Evolutionary conservation across 164 flowering plant species (phyloP).

Genomic region (Macadamia integrifolia): DNA sequence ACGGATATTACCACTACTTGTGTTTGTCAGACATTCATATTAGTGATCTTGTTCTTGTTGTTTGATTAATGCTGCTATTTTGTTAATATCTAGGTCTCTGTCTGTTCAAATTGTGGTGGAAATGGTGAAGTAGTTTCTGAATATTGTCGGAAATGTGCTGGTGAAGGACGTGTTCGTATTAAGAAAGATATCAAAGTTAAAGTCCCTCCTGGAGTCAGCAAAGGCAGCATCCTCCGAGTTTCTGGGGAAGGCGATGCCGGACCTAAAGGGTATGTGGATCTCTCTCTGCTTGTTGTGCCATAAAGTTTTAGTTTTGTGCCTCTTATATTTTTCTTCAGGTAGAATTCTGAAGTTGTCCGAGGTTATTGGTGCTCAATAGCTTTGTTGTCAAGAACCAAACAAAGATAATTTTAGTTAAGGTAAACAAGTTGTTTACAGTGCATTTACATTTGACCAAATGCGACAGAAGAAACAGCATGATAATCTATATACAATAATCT

Average conservation of each 20-base stretch:
- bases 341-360: too few species aligned
- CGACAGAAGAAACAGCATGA: too few species aligned
- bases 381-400: too few species aligned
- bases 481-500: too few species aligned
- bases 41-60: not conserved
- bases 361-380: too few species aligned
- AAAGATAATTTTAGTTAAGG: too few species aligned
- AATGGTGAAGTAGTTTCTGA: conserved; percentile 90
- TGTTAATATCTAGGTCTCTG: conserved; percentile 53
- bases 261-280: conserved; percentile 67
- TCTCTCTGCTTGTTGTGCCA: conserved; percentile 1
- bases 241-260: conserved; percentile 96
- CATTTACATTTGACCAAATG: too few species aligned
- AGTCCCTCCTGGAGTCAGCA: conserved; percentile 92
- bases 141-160: conserved; percentile 81
- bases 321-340: too few species aligned
- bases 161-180: conserved; percentile 77
- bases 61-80: not conserved
- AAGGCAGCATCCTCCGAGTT: conserved; percentile 90
- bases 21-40: not conserved
- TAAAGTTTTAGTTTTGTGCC: not conserved
- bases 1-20: not conserved
- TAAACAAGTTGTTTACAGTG: too few species aligned
- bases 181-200: conserved; percentile 90
- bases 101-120: conserved; percentile 93